phyloP scores from a whole-genome alignment of 2,329 filamentous ascomycete genomes.

The Volutella citrinella region DNA sequence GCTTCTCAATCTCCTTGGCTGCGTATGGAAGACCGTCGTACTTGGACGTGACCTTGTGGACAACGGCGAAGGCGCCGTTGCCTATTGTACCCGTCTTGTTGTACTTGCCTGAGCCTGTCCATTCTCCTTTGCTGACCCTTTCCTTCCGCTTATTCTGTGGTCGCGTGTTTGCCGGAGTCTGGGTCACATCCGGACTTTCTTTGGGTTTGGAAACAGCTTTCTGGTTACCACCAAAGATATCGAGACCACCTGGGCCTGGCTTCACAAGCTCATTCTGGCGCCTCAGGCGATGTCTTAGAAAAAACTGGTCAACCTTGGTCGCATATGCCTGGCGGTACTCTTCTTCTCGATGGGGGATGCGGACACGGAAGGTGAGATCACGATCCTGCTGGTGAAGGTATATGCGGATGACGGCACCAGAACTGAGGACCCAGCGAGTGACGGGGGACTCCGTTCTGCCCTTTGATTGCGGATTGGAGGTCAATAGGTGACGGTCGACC shows the following conservation, averaged over 20 bases:
- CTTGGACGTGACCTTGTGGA: conserved; percentile 86
- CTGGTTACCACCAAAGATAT: conserved; percentile 30
- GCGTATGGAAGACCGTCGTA: conserved; percentile 81
- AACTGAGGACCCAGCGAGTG: conserved; percentile 60
- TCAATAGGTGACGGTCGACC: conserved; percentile 71
- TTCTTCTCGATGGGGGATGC: conserved; percentile 74
- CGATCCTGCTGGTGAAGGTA: conserved; percentile 47
- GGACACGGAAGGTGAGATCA: conserved; percentile 79
- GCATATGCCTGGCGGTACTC: conserved; percentile 62
- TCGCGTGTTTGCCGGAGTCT: conserved; percentile 19
- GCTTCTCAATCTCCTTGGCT: conserved; percentile 93
- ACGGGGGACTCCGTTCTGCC: conserved; percentile 31
- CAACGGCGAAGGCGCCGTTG: conserved; percentile 91
- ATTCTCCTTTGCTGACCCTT: too few relatives aligned
- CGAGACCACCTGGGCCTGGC: conserved; percentile 43
- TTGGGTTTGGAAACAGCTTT: conserved; percentile 17
- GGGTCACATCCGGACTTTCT: conserved; percentile 18
- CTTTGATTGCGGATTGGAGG: conserved; percentile 35
- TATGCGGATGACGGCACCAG: conserved; percentile 72
- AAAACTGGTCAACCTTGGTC: conserved; percentile 66
- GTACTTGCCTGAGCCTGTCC: conserved; percentile 82
- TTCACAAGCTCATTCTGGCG: conserved; percentile 43
- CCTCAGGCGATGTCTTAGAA: conserved; percentile 39
- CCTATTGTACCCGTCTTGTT: conserved; percentile 80
- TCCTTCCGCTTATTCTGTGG: conserved; percentile 38